phyloP scores from a whole-genome alignment of 2,329 filamentous ascomycete species.

The Fusarium nanum region DNA sequence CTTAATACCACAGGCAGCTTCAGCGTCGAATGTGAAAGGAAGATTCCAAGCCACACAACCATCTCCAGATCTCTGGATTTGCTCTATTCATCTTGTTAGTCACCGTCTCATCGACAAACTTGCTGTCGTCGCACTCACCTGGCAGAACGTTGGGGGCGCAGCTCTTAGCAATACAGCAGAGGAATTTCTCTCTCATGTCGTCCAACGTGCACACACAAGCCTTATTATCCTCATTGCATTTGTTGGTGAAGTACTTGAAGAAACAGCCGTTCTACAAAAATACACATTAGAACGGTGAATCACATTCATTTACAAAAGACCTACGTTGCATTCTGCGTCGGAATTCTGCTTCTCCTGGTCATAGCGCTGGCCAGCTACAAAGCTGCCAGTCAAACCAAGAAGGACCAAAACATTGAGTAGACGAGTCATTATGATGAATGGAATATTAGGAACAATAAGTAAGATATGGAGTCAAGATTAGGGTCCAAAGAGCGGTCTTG shows the following conservation, averaged over 20 bases:
- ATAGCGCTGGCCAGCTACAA: slow-evolving; percentile 1
- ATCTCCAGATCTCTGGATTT: not conserved
- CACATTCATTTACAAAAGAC: fast-evolving
- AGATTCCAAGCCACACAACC: not conserved
- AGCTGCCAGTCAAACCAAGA: not conserved
- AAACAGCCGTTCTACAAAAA: slow-evolving; percentile 2
- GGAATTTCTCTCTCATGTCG: slow-evolving; percentile 6
- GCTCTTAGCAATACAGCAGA: slow-evolving; percentile 9
- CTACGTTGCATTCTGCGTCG: slow-evolving; percentile 1
- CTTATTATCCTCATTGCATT: slow-evolving; percentile 11
- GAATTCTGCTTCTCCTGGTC: slow-evolving; percentile 11
- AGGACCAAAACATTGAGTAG: not conserved
- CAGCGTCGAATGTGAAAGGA: slow-evolving; percentile 5
- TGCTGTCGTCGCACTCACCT: not conserved
- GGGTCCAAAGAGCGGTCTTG: not conserved
- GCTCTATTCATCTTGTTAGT: not conserved
- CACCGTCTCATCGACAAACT: fast-evolving
- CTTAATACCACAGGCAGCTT: slow-evolving; percentile 16
- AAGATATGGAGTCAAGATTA: not conserved
- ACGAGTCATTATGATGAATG: not conserved
- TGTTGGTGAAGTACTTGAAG: slow-evolving; percentile 14
- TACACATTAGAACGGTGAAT: fast-evolving
- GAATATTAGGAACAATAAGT: not conserved
- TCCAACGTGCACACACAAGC: slow-evolving; percentile 5
- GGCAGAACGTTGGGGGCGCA: not conserved